A percentile compares a stretch with the other conserved stretches of the same genome.
These are phyloP conservation scores for Babesia gibsoni DNA, from an alignment of 169 alveolate genomes.

Conservation along the genomic window DNA sequence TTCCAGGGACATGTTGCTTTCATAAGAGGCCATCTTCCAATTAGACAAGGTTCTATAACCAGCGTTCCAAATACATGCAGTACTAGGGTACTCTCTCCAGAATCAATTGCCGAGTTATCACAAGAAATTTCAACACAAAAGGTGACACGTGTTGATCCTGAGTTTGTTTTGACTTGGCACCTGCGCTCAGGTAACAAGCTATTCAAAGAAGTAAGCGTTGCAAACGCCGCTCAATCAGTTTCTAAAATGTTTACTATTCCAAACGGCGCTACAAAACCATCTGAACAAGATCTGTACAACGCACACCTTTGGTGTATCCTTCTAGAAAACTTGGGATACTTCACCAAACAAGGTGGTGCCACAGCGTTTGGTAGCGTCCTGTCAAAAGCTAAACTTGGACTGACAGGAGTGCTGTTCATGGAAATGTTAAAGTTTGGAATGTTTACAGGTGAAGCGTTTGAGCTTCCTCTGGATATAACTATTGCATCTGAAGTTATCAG, in stretches of 20 bases:
- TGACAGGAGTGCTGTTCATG: constrained; percentile 57
- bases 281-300: constrained; percentile 38
- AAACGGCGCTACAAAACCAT: constrained; percentile 23
- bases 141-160: constrained; percentile 40
- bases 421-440: constrained; percentile 73
- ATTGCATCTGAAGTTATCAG: constrained; percentile 57
- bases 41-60: constrained; percentile 25
- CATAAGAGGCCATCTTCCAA: constrained; percentile 23
- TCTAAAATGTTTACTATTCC: constrained; percentile 18
- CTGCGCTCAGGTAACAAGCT: constrained; percentile 42
- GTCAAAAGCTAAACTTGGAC: constrained; percentile 63
- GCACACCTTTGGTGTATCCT: constrained; percentile 63
- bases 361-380: constrained; percentile 71
- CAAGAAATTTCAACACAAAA: constrained; percentile 65
- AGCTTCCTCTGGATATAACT: constrained; percentile 61
- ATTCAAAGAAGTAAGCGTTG: constrained; percentile 5
- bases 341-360: constrained; percentile 70
- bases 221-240: constrained; percentile 8
- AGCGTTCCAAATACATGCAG: constrained; percentile 56
- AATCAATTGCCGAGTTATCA: constrained; percentile 40
- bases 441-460: constrained; percentile 68
- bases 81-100: constrained; percentile 18
- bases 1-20: constrained; percentile 34
- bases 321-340: constrained; percentile 71
- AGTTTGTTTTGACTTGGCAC: constrained; percentile 71